A percentile compares a stretch with the other conserved stretches of the same genome.
Conservation (phyloP, 2,329 filamentous ascomycete species). For the Pseudofabraea citricarpa region DNA sequence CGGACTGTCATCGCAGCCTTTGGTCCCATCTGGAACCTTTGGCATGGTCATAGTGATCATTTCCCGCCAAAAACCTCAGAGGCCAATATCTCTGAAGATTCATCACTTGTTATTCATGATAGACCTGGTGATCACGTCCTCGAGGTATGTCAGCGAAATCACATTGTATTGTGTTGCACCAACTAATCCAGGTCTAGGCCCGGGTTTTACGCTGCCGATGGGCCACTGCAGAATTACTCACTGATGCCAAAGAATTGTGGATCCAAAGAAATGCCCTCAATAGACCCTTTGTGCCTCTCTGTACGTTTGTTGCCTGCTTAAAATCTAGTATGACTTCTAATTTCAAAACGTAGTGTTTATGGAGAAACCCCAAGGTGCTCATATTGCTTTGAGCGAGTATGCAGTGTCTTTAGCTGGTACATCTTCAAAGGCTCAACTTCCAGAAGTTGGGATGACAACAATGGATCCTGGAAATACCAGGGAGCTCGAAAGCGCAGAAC, state of each 20-base stretch:
- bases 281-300: no score
- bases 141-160: constrained; percentile 5
- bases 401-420: no score
- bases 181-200: constrained; percentile 9
- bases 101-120: background rate
- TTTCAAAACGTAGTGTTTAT: no score
- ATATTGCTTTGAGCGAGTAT: no score
- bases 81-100: background rate
- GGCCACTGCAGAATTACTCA: constrained; percentile 17
- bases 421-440: no score
- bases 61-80: background rate
- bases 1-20: constrained; percentile 21
- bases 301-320: no score
- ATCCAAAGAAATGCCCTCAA: constrained; percentile 10
- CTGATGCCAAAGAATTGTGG: constrained; percentile 20
- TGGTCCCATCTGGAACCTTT: constrained; percentile 19
- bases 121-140: background rate
- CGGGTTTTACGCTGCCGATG: constrained; percentile 23
- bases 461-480: background rate
- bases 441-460: background rate
- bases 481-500: background rate
- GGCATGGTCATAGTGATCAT: constrained; percentile 4
- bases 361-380: no score
- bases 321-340: no score
- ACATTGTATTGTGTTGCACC: no score